Evolutionary conservation across 352 stramenopile genomes (phyloP).

Genomic region (Globisporangium paddicum): DNA sequence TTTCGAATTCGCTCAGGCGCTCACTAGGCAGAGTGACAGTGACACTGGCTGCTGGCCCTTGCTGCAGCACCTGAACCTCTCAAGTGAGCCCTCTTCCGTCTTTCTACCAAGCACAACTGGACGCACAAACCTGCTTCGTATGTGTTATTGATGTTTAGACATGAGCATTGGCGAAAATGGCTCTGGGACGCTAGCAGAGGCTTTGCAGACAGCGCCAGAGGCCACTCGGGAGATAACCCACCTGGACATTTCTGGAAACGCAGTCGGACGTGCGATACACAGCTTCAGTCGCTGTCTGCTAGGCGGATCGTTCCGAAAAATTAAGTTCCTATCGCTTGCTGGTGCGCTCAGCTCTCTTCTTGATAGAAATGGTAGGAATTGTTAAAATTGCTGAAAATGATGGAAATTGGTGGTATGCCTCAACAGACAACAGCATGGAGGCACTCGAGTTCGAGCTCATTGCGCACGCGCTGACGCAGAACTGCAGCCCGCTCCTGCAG

Average conservation of each 20-base stretch:
- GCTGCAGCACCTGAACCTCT: conserved; percentile 22
- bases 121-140: neutral
- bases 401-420: neutral
- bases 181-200: conserved; percentile 14
- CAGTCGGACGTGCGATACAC: conserved; percentile 20
- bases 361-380: neutral
- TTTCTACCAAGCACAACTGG: neutral
- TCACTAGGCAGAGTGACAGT: neutral
- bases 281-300: conserved; percentile 19
- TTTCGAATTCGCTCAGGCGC: conserved; percentile 14
- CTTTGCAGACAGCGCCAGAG: conserved; percentile 11
- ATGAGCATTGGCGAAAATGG: conserved; percentile 26
- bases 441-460: conserved; percentile 33
- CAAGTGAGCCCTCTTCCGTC: conserved; percentile 17
- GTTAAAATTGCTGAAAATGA: neutral
- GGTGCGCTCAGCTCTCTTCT: conserved; percentile 8
- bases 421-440: conserved; percentile 30
- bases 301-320: conserved; percentile 9
- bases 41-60: conserved; percentile 7
- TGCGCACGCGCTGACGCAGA: conserved; percentile 13
- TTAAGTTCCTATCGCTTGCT: conserved; percentile 24
- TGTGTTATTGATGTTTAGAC: conserved; percentile 9
- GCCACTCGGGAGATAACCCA: conserved; percentile 10
- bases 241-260: conserved; percentile 34
- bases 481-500: conserved; percentile 25